Conservation (phyloP, 2,329 filamentous ascomycete genomes). For the Trichoderma sp. region DNA sequence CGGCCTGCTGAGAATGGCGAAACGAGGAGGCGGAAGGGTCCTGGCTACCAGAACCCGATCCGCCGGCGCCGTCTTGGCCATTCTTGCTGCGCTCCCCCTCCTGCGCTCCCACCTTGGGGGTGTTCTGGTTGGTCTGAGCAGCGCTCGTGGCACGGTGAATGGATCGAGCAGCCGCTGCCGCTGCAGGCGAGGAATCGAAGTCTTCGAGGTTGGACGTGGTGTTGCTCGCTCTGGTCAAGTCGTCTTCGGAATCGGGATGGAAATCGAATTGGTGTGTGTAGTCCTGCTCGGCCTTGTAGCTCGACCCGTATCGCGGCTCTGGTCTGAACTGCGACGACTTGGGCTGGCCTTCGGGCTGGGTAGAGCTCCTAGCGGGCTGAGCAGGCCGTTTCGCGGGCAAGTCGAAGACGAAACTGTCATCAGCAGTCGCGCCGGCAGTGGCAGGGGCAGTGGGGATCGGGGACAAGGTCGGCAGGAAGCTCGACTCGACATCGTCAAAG, state of each 20-base stretch:
- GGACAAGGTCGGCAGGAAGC: conserved; percentile 62
- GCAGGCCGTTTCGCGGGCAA: conserved; percentile 41
- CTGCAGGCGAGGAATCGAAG: conserved; percentile 59
- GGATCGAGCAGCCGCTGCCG: conserved; percentile 56
- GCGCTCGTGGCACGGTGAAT: conserved; percentile 56
- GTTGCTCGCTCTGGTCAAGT: conserved; percentile 41
- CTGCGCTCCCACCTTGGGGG: conserved; percentile 29
- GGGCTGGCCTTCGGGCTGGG: not conserved
- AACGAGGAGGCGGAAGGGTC: conserved; percentile 37
- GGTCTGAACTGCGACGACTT: conserved; percentile 1
- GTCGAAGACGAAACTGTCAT: conserved; percentile 65
- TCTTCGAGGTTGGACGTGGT: conserved; percentile 56
- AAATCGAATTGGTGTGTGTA: conserved; percentile 25
- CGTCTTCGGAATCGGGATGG: conserved; percentile 31
- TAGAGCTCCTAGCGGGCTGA: conserved; percentile 14
- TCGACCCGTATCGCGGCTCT: conserved; percentile 21
- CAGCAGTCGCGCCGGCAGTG: conserved; percentile 46
- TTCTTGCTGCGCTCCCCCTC: conserved; percentile 37
- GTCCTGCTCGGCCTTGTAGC: conserved; percentile 31
- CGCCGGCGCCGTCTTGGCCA: conserved; percentile 38
- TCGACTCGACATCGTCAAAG: conserved; percentile 66
- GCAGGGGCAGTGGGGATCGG: conserved; percentile 54
- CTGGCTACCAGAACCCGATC: conserved; percentile 38
- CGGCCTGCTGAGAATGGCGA: conserved; percentile 39
- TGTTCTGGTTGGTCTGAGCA: conserved; percentile 33